Base-by-base conservation (phyloP, 768 basidiomycete genomes). In the Hygrophorus pudorinus region DNA sequence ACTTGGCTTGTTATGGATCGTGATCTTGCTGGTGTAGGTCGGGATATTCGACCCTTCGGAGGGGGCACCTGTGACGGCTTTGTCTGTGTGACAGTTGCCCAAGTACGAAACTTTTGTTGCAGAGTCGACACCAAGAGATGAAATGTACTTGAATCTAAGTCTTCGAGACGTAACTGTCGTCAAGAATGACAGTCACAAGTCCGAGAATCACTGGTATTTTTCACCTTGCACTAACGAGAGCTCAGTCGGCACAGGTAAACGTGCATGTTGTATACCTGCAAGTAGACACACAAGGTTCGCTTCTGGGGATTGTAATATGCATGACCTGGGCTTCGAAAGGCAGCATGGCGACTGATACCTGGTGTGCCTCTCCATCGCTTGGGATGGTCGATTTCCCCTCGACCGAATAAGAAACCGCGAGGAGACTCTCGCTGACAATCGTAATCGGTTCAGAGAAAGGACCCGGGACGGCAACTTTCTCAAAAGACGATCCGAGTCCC, bases 131-230 rank as follows among this genome's bases (percentile, higher is more conserved):
- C 79, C 78, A 11, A 81, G 68, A 2, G 72, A 29, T 42, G 36
- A 29, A 5, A 57, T 65, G 35, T 51, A 74, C 72, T 9, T 50
- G 51, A 41, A 78, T 72, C 1, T 55, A 58, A 0, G 76, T 74
- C 55, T 67, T 71, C 13, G 77, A 71, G 3, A 79, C 75, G 53
- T 70, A 77, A 40, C 65, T 65, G 45, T 76, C 75, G 51, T 80
- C 71, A 45, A 79, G 53, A 52, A 79, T 75, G 18, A 80, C 71
- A 45, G 59, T 69, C 31, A 77, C 71, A 0, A 66, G 61, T 0
- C 79, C 79, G 6, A 73, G 63, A 2, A 82, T 75, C 73, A 53
- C 73, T 77, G 35, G 66, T 72, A 51, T 81, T 81, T 56, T 72
- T 71, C 41, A 80, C 70, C 47, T 63, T 56, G 46, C 67, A 73